phyloP scores from a whole-genome alignment of 805 yeast species.

The Saturnispora diversa region DNA sequence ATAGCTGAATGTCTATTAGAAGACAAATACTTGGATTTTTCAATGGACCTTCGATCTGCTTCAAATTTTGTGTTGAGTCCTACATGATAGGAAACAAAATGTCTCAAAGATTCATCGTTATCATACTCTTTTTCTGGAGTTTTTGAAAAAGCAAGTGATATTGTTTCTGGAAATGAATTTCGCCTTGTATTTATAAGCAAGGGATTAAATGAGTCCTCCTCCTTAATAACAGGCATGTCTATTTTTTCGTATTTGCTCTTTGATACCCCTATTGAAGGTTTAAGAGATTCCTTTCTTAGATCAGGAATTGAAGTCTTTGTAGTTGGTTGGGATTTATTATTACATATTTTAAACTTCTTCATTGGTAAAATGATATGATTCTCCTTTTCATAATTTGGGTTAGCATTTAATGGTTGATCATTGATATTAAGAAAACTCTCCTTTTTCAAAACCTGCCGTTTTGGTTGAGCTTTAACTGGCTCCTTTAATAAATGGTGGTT shows the following conservation, averaged over 20 bases:
- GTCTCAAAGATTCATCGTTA: conserved; percentile 21
- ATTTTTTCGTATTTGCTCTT: conserved; percentile 5
- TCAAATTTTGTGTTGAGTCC: conserved; percentile 18
- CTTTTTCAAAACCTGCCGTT: conserved; percentile 22
- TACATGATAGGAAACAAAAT: conserved; percentile 28
- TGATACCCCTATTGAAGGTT: not conserved
- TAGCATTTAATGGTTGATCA: conserved; percentile 8
- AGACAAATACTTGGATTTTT: conserved; percentile 1
- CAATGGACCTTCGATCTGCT: not conserved
- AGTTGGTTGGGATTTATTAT: conserved; percentile 7
- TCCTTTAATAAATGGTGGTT: conserved; percentile 1
- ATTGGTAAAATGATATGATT: conserved; percentile 2
- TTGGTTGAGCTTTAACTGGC: not conserved
- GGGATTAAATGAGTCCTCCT: too few species aligned
- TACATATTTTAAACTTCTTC: conserved; percentile 10
- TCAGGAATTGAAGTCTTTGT: conserved; percentile 10
- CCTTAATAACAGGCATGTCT: conserved; percentile 12
- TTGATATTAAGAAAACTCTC: conserved; percentile 25
- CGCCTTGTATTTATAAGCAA: too few species aligned
- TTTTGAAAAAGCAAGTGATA: conserved; percentile 17
- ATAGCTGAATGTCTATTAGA: conserved; percentile 4
- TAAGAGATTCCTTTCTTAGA: not conserved
- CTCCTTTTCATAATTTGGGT: not conserved
- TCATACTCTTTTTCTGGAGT: conserved; percentile 7
- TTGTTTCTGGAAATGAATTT: conserved; percentile 22